Evolutionary conservation across 495 filamentous ascomycete species (phyloP).

Genomic region (Rhizodiscina lignyota): DNA sequence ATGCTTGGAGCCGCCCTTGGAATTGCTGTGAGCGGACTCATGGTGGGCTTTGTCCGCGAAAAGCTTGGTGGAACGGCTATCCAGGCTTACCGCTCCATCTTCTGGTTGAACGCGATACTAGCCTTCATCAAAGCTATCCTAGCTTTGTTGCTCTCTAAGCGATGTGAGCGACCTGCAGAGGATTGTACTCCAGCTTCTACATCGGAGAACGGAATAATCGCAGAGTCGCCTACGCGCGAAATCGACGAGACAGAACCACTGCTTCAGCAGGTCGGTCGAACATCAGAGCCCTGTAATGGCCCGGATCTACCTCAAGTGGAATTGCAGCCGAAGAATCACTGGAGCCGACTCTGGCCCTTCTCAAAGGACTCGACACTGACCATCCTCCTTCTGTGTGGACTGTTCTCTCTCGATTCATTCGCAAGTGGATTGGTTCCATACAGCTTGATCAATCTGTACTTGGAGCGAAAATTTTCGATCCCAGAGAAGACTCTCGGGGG

Average conservation of each 20-base stretch:
- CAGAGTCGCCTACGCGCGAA: too few relatives aligned
- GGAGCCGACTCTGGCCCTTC: too few relatives aligned
- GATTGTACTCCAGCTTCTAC: too few relatives aligned
- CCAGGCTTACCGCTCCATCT: too few relatives aligned
- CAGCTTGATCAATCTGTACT: too few relatives aligned
- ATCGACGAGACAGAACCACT: not conserved
- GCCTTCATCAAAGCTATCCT: constrained; percentile 51
- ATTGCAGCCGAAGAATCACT: constrained; percentile 36
- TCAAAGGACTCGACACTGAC: too few relatives aligned
- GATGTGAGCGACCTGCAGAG: constrained; percentile 40
- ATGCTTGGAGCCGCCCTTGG: constrained; percentile 48
- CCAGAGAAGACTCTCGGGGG: too few relatives aligned
- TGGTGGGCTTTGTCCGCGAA: constrained; percentile 40
- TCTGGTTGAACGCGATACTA: constrained; percentile 50
- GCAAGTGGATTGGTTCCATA: constrained; percentile 66
- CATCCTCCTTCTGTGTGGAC: constrained; percentile 56
- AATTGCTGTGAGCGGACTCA: constrained; percentile 47
- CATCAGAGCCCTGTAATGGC: constrained; percentile 13
- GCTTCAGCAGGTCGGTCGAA: not conserved
- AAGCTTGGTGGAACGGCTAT: too few relatives aligned
- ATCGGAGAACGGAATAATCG: constrained; percentile 3
- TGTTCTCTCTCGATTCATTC: constrained; percentile 64
- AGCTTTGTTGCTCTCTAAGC: constrained; percentile 38
- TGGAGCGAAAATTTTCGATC: too few relatives aligned
- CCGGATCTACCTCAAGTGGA: constrained; percentile 14